These are phyloP conservation scores for Daldinia vernicosa DNA, from an alignment of 495 filamentous ascomycete genomes.

Conservation along the genomic window DNA sequence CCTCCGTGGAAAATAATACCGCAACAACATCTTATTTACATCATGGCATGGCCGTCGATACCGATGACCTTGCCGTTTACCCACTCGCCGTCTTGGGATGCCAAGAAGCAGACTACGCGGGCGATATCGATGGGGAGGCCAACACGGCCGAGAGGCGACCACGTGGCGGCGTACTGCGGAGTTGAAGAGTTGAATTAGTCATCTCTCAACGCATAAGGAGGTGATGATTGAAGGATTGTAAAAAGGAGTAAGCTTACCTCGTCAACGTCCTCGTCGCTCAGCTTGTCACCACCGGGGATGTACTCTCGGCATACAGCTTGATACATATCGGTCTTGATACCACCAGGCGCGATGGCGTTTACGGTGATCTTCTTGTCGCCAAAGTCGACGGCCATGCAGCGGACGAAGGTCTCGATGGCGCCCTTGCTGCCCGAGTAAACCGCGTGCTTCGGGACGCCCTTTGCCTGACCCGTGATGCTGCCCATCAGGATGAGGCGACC, in stretches of 20 bases:
- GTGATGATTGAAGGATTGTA: not conserved
- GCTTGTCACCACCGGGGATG: constrained; percentile 65
- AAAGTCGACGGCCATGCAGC: constrained; percentile 77
- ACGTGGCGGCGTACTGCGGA: constrained; percentile 58
- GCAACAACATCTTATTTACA: constrained; percentile 45
- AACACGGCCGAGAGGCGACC: constrained; percentile 68
- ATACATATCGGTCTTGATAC: constrained; percentile 85
- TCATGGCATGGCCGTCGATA: constrained; percentile 58
- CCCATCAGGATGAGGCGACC: constrained; percentile 74
- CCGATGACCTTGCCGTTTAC: constrained; percentile 68
- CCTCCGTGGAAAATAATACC: not conserved
- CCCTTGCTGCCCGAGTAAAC: constrained; percentile 82
- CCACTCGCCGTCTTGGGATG: constrained; percentile 72
- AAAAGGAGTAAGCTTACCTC: constrained; percentile 29
- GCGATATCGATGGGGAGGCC: constrained; percentile 71
- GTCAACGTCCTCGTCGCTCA: constrained; percentile 50
- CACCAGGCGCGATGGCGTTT: constrained; percentile 78
- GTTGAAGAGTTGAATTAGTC: constrained; percentile 21
- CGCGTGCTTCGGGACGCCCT: constrained; percentile 74
- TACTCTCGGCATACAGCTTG: constrained; percentile 67
- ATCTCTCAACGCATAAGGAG: not conserved
- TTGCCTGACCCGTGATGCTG: constrained; percentile 60
- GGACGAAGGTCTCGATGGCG: constrained; percentile 80
- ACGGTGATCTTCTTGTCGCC: constrained; percentile 78
- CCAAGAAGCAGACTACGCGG: constrained; percentile 70